Base-by-base conservation (phyloP, 257 asterid species). In the Solanum ossicruentum region DNA sequence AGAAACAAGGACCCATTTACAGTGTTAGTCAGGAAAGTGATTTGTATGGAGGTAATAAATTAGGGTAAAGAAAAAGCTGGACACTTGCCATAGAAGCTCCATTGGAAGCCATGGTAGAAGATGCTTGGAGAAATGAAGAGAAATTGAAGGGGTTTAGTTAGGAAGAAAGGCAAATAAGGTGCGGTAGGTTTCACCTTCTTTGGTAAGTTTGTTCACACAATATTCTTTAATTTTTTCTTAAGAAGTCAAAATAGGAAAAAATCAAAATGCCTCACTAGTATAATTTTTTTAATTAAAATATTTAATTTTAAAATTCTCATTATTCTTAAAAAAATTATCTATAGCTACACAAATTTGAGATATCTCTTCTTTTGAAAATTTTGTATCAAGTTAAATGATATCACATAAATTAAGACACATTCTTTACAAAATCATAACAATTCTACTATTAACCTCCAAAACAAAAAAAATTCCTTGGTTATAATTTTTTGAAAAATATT, bases 1-100 rank as follows among this genome's bases (percentile, higher is more conserved):
- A 66, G 69, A 83, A 84, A 82, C 58, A 85, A 84, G 43, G 8
- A 16, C 84, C 84, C 41, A 55, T 69, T 83, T 11, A 47, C 10
- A 83, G 80, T 72, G 36, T 72, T 43, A 3, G 20, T n/a, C 1
- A 47, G 7, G 60, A 75, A 39, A 52, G 41, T 20, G 23, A 69
- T 69, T 21, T 52, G 10, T 45, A 32, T 36, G 20, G 28, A 21
- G 43, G 5, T 39, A 84, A 21, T 21, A 39, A 84, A 70, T 65
- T 28, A 51, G 83, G 41, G 73, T 79, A 41, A 69, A 56, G 66
- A 81, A 75, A 54, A 54, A 36, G 6, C 66, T 26, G 84, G 41
- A 43, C 58, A 88, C 93, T 85, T 60, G 90, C 95, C 81, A 81
- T 87, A 77, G 92, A 87, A 88, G 92, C 92, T 88, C 92, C 96